These are phyloP conservation scores for Suillus luteus DNA, from an alignment of 768 basidiomycete species.

Conservation along the genomic window DNA sequence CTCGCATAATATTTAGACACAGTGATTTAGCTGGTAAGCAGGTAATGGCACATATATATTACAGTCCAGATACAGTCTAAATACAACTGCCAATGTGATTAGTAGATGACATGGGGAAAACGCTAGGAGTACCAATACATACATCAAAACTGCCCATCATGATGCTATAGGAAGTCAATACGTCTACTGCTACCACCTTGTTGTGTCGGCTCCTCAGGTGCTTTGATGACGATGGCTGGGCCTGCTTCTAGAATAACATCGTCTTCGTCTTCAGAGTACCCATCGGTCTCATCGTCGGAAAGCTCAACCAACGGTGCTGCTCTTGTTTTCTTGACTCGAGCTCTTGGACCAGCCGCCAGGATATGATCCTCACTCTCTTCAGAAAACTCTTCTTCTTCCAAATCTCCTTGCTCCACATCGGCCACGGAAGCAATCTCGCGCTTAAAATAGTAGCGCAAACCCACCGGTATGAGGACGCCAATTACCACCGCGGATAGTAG, in stretches of 20 bases:
- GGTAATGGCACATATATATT: neutral
- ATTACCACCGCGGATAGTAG: slow-evolving; percentile 82
- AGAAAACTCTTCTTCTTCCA: slow-evolving; percentile 35
- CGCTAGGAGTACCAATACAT: neutral
- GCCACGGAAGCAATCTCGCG: slow-evolving; percentile 51
- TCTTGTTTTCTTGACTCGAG: slow-evolving; percentile 44
- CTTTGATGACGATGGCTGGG: slow-evolving; percentile 55
- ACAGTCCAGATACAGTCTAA: slow-evolving; percentile 10
- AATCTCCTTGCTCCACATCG: slow-evolving; percentile 37
- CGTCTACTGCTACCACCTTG: slow-evolving; percentile 8
- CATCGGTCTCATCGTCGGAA: slow-evolving; percentile 39
- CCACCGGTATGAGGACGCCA: slow-evolving; percentile 93
- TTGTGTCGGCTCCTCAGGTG: slow-evolving; percentile 19
- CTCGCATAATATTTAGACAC: neutral
- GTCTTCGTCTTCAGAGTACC: slow-evolving; percentile 52
- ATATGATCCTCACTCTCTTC: slow-evolving; percentile 47
- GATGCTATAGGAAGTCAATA: neutral
- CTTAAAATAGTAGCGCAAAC: slow-evolving; percentile 80
- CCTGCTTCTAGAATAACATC: slow-evolving; percentile 79
- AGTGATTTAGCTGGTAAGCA: neutral
- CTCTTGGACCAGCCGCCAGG: slow-evolving; percentile 57
- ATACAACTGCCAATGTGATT: slow-evolving; percentile 5
- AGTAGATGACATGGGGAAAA: slow-evolving; percentile 2
- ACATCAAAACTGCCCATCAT: neutral
- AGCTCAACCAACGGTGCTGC: slow-evolving; percentile 31